phyloP scores from a whole-genome alignment of 2,329 filamentous ascomycete species.

The Penicillium sp. region DNA sequence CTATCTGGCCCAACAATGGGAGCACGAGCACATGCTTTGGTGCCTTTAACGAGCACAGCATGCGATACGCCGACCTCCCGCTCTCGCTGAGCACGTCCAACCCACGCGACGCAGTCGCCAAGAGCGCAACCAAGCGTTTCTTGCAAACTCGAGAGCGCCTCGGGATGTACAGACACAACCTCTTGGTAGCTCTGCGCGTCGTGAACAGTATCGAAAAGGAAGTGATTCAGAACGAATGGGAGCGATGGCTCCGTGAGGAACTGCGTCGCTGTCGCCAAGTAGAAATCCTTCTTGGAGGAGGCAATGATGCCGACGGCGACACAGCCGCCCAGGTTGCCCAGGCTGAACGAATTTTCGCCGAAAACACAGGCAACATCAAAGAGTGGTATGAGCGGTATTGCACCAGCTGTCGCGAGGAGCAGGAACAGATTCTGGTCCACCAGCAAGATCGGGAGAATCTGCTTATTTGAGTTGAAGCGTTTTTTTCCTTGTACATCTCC shows the following conservation, averaged over 20 bases:
- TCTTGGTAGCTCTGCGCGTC: conserved; percentile 85
- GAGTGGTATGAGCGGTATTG: conserved; percentile 65
- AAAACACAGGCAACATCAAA: conserved; percentile 49
- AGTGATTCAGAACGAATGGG: conserved; percentile 85
- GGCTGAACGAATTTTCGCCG: conserved; percentile 31
- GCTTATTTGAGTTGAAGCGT: conserved; percentile 16
- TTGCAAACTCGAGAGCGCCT: conserved; percentile 80
- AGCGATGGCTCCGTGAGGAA: conserved; percentile 86
- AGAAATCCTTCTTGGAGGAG: conserved; percentile 47
- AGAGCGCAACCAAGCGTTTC: conserved; percentile 57
- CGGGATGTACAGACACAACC: conserved; percentile 81
- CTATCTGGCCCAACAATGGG: conserved; percentile 29
- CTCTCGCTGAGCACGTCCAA: conserved; percentile 32
- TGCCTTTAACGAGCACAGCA: conserved; percentile 46
- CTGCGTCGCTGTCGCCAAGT: conserved; percentile 70
- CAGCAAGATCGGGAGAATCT: conserved; percentile 23
- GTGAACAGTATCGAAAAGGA: conserved; percentile 88
- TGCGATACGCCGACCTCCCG: conserved; percentile 34
- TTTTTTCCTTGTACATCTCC: not conserved
- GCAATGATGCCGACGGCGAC: conserved; percentile 24
- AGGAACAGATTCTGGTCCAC: conserved; percentile 28
- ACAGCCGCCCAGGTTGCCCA: conserved; percentile 28
- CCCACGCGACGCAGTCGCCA: conserved; percentile 32
- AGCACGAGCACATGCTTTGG: conserved; percentile 44
- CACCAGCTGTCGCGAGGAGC: conserved; percentile 57